Evolutionary conservation across 73 alveolate genomes (phyloP).

Genomic region (Diophrys sp.): DNA sequence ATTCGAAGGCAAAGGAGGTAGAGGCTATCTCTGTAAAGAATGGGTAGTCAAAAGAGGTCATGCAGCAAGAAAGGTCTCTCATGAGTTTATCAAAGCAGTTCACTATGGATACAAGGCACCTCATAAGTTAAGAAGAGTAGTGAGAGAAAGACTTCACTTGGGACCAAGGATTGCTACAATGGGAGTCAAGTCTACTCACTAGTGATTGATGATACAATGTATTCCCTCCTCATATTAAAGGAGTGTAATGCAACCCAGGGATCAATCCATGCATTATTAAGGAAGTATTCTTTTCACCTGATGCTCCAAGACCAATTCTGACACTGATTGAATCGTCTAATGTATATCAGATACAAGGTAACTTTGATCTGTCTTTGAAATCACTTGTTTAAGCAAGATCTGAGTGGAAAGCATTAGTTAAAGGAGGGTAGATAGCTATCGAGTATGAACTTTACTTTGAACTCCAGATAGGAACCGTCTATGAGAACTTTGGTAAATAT

Average conservation of each 20-base stretch:
- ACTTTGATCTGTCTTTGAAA: conserved; percentile 73
- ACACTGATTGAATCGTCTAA: conserved; percentile 81
- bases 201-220: too few relatives aligned
- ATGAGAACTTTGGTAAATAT: conserved; percentile 92
- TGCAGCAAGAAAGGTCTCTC: conserved; percentile 37
- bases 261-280: conserved; percentile 77
- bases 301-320: conserved; percentile 74
- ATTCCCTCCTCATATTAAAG: conserved; percentile 62
- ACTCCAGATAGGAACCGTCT: conserved; percentile 84
- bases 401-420: conserved; percentile 41
- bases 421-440: conserved; percentile 23
- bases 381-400: conserved; percentile 72
- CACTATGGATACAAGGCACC: neutral
- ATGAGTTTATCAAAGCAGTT: conserved; percentile 12
- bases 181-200: too few relatives aligned
- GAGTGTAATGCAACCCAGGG: conserved; percentile 73
- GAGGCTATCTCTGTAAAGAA: conserved; percentile 44
- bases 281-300: conserved; percentile 88
- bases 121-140: neutral
- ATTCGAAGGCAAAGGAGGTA: conserved; percentile 43
- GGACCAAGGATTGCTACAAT: conserved; percentile 10
- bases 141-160: neutral
- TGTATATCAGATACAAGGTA: conserved; percentile 70
- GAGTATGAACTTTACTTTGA: conserved; percentile 83
- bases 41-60: conserved; percentile 48